Evolutionary conservation across 2,329 filamentous ascomycete species (phyloP).

Genomic region (Claviceps cyperi): DNA sequence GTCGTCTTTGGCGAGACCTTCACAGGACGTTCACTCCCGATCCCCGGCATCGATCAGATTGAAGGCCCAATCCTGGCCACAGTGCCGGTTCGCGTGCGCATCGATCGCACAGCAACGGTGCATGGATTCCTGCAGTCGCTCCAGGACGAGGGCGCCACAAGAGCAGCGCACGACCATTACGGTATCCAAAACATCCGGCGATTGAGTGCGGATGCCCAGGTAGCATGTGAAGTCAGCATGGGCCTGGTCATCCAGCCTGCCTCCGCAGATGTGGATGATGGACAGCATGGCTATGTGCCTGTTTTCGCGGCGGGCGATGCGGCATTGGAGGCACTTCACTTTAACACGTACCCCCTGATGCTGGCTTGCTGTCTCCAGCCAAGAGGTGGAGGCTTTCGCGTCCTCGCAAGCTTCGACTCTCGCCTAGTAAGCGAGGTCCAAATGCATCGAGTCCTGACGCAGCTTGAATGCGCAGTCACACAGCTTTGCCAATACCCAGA

Average conservation of each 20-base stretch:
- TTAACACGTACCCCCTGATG: conserved; percentile 2
- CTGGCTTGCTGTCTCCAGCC: background rate
- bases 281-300: background rate
- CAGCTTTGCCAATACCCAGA: conserved; percentile 27
- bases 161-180: conserved; percentile 12
- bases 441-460: conserved; percentile 8
- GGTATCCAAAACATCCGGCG: conserved; percentile 16
- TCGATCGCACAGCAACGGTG: conserved; percentile 6
- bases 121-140: conserved; percentile 6
- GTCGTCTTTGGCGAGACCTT: conserved; percentile 14
- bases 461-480: conserved; percentile 34
- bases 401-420: background rate
- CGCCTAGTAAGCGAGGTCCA: background rate
- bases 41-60: conserved; percentile 14
- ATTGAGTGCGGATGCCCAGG: conserved; percentile 4
- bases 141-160: conserved; percentile 12
- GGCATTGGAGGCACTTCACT: conserved; percentile 1
- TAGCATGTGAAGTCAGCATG: conserved; percentile 9
- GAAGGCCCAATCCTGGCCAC: conserved; percentile 16
- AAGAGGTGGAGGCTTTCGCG: background rate
- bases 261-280: background rate
- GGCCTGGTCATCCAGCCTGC: conserved; percentile 5
- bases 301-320: background rate
- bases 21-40: conserved; percentile 12
- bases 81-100: conserved; percentile 9